Evolutionary conservation across 306 rosid species (phyloP).

Genomic region (Gynostemma pentaphyllum): DNA sequence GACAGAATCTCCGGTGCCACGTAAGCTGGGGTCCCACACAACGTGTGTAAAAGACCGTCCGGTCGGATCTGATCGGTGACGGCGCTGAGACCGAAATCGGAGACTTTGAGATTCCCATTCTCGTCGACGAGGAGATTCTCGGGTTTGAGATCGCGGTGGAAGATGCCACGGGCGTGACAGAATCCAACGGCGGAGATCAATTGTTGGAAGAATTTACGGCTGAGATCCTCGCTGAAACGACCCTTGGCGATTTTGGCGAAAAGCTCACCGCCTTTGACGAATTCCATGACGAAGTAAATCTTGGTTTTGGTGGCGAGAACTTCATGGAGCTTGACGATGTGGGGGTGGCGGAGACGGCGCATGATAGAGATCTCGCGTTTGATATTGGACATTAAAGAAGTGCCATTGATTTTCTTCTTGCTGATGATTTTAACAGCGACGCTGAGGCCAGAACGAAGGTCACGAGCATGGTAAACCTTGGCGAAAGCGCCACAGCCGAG

Average conservation of each 20-base stretch:
- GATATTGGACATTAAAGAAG: conserved; percentile 28
- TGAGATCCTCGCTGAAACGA: conserved; percentile 36
- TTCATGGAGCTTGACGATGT: conserved; percentile 58
- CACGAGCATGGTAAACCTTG: conserved; percentile 60
- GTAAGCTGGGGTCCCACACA: conserved; percentile 76
- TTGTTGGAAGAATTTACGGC: conserved; percentile 42
- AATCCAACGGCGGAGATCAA: conserved; percentile 58
- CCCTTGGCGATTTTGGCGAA: conserved; percentile 40
- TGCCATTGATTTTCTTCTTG: conserved; percentile 40
- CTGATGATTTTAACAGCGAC: conserved; percentile 52
- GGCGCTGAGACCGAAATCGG: conserved; percentile 69
- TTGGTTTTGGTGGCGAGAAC: conserved; percentile 53
- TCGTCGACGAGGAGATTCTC: conserved; percentile 58
- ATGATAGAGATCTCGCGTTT: conserved; percentile 58
- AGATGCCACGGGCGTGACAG: conserved; percentile 59
- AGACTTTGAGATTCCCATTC: conserved; percentile 35
- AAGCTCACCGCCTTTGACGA: conserved; percentile 59
- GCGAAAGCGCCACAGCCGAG: conserved; percentile 78
- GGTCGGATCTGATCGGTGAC: conserved; percentile 34
- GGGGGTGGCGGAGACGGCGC: conserved; percentile 46
- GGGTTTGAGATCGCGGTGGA: conserved; percentile 66
- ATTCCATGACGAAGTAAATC: conserved; percentile 57
- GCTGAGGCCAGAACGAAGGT: conserved; percentile 32
- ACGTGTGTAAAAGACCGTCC: conserved; percentile 62
- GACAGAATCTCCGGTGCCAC: conserved; percentile 73